Conservation (phyloP, 768 basidiomycete genomes). For the Termitomyces sp. region DNA sequence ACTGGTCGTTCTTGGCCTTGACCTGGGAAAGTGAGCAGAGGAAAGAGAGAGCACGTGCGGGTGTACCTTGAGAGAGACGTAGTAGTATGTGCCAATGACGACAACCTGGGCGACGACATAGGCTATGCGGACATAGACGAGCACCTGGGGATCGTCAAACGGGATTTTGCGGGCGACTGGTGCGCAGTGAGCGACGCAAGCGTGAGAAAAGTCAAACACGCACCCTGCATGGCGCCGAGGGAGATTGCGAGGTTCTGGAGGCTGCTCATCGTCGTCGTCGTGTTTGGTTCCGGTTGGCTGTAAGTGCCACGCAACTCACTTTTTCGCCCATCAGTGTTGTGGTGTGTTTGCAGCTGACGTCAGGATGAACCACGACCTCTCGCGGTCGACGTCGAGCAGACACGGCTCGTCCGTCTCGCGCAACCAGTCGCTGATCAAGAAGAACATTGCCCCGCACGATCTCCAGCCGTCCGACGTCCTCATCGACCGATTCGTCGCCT, state of each 20-base stretch:
- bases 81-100: constrained; percentile 76
- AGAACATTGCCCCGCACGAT: constrained; percentile 87
- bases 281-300: neutral
- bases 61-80: constrained; percentile 65
- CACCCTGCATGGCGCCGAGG: constrained; percentile 90
- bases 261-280: constrained; percentile 52
- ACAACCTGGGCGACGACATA: constrained; percentile 75
- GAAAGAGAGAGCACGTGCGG: too few relatives aligned
- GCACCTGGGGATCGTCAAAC: constrained; percentile 81
- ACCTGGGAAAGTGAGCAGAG: constrained; percentile 43
- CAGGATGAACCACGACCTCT: constrained; percentile 38
- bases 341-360: constrained; percentile 5
- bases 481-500: constrained; percentile 90
- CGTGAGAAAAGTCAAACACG: constrained; percentile 6
- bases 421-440: constrained; percentile 87
- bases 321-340: neutral
- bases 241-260: constrained; percentile 84
- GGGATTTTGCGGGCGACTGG: constrained; percentile 88
- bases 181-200: neutral
- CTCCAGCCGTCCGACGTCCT: constrained; percentile 92
- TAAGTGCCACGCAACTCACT: neutral
- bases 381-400: constrained; percentile 72
- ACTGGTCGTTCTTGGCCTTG: constrained; percentile 93
- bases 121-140: constrained; percentile 78
- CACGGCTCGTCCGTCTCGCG: constrained; percentile 72